A percentile compares a stretch with the other conserved stretches of the same genome.
Evolutionary conservation across 805 yeast species (phyloP).

Genomic region (Scheffersomyces stipitis): DNA sequence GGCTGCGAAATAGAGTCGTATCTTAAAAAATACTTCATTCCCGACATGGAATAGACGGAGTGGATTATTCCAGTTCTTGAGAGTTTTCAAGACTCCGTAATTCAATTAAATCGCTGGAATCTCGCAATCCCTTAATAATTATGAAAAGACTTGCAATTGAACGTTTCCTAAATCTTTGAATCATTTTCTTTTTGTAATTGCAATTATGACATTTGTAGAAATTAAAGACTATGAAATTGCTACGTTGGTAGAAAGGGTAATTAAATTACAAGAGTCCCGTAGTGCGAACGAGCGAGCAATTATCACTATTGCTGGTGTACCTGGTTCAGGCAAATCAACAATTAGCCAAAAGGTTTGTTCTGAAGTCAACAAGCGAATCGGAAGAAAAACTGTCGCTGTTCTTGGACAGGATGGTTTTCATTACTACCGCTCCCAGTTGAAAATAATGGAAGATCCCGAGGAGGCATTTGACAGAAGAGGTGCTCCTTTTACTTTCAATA

Average conservation of each 20-base stretch:
- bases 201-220: too few relatives aligned
- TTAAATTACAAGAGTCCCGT: conserved; percentile 15
- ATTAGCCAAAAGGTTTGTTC: conserved; percentile 49
- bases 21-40: too few relatives aligned
- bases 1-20: too few relatives aligned
- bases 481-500: conserved; percentile 81
- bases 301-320: conserved; percentile 67
- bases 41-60: too few relatives aligned
- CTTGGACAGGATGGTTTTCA: conserved; percentile 41
- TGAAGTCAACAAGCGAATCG: conserved; percentile 13
- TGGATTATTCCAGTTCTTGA: too few relatives aligned
- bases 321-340: conserved; percentile 84
- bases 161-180: too few relatives aligned
- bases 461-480: conserved; percentile 69
- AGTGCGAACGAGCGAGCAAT: conserved; percentile 43
- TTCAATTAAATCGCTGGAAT: too few relatives aligned
- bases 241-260: conserved; percentile 26
- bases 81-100: too few relatives aligned
- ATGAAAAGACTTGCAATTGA: too few relatives aligned
- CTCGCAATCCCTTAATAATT: too few relatives aligned
- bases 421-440: conserved; percentile 27
- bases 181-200: too few relatives aligned
- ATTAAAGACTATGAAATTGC: too few relatives aligned
- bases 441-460: conserved; percentile 48
- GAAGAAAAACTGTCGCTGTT: conserved; percentile 14